A percentile compares a stretch with the other conserved stretches of the same genome.
phyloP scores from a whole-genome alignment of 2,329 filamentous ascomycete genomes.

The Mycosphaerelloides madeirae region DNA sequence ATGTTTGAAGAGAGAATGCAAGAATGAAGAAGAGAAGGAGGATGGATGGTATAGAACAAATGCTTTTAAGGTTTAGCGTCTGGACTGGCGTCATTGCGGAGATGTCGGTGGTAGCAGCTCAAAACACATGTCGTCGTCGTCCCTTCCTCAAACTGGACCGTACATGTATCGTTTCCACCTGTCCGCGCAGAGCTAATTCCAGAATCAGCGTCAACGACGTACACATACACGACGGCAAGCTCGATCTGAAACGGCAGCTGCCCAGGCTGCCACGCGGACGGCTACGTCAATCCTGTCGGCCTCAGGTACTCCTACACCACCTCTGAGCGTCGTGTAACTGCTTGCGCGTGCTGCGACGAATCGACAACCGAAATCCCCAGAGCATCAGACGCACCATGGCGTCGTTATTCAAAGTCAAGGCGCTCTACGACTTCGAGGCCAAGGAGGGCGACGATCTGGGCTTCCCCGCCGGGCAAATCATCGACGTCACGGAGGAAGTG shows the following conservation, averaged over 20 bases:
- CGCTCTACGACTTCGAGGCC: slow-evolving; percentile 89
- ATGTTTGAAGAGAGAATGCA: not conserved
- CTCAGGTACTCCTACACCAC: no score
- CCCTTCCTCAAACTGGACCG: no score
- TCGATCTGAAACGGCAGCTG: not conserved
- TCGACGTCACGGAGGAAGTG: slow-evolving; percentile 88
- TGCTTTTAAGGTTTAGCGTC: no score
- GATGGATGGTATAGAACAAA: no score
- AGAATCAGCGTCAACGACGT: no score
- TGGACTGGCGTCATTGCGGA: no score
- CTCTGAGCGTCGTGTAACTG: slow-evolving; percentile 1
- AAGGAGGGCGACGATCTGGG: slow-evolving; percentile 91
- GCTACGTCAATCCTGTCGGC: no score
- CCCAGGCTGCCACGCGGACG: not conserved
- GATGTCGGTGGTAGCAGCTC: no score
- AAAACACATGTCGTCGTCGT: no score
- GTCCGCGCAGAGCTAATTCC: no score
- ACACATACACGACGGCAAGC: no score
- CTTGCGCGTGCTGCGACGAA: not conserved
- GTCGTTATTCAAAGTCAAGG: slow-evolving; percentile 81
- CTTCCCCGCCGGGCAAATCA: slow-evolving; percentile 80
- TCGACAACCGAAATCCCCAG: not conserved
- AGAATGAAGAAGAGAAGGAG: not conserved
- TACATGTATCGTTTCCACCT: no score
- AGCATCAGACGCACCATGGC: slow-evolving; percentile 21